These are phyloP conservation scores for Aspergillus aculeatinus DNA, from an alignment of 2,329 filamentous ascomycete genomes.

Conservation along the genomic window DNA sequence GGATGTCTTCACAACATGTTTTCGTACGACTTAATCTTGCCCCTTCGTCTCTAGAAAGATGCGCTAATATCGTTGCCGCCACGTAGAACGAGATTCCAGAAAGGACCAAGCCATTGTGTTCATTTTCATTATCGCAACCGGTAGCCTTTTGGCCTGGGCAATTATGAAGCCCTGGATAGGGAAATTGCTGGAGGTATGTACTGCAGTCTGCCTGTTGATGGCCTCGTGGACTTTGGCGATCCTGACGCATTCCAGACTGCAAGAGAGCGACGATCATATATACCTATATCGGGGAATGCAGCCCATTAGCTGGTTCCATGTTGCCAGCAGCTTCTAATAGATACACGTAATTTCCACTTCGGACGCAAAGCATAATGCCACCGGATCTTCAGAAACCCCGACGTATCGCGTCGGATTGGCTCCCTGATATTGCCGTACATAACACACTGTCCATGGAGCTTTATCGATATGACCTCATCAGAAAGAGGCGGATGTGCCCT, in stretches of 20 bases:
- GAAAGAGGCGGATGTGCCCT: too few species aligned
- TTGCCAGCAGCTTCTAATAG: too few species aligned
- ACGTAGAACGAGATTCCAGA: conserved; percentile 61
- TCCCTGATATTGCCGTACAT: too few species aligned
- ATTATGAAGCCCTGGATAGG: conserved; percentile 59
- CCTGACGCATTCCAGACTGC: conserved; percentile 37
- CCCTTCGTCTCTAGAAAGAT: neutral
- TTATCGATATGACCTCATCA: too few species aligned
- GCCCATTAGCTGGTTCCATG: conserved; percentile 9
- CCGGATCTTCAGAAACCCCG: too few species aligned
- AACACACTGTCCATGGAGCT: too few species aligned
- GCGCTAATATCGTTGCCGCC: conserved; percentile 12
- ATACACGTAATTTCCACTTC: neutral
- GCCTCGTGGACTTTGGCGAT: neutral
- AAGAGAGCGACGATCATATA: conserved; percentile 52
- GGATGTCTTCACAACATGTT: conserved; percentile 65
- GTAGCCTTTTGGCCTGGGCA: conserved; percentile 61
- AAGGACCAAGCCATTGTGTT: conserved; percentile 67
- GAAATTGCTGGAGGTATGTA: conserved; percentile 53
- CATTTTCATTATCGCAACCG: conserved; percentile 64
- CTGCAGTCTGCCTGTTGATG: neutral
- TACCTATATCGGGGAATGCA: conserved; percentile 46
- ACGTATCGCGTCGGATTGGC: too few species aligned
- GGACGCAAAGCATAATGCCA: neutral
- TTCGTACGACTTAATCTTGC: conserved; percentile 47